Conservation (phyloP, 192 early-diverging fungal species). For the Geranomyces michiganensis region DNA sequence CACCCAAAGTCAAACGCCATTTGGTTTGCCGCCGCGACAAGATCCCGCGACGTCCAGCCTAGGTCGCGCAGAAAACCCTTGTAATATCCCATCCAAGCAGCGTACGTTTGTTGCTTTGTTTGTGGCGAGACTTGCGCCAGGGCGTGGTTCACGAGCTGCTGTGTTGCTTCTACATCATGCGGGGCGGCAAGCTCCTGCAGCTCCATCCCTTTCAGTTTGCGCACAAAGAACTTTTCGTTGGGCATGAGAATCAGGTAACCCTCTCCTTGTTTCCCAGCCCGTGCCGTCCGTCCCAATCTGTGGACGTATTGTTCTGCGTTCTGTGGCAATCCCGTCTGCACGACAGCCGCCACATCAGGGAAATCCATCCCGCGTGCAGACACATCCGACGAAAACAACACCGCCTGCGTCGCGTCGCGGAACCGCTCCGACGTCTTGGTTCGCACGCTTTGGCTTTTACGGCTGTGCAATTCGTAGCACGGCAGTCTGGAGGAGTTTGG, state of each 20-base stretch:
- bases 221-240: slow-evolving; percentile 73
- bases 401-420: slow-evolving; percentile 89
- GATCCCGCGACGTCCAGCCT: slow-evolving; percentile 13
- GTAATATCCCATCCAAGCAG: slow-evolving; percentile 36
- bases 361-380: slow-evolving; percentile 95
- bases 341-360: slow-evolving; percentile 80
- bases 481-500: background rate
- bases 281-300: slow-evolving; percentile 91
- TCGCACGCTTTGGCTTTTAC: slow-evolving; percentile 62
- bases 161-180: background rate
- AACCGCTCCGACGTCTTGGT: slow-evolving; percentile 82
- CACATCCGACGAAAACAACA: slow-evolving; percentile 89
- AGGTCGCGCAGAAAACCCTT: slow-evolving; percentile 23
- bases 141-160: background rate
- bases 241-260: slow-evolving; percentile 74
- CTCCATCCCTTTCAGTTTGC: slow-evolving; percentile 2
- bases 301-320: slow-evolving; percentile 71
- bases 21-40: slow-evolving; percentile 29
- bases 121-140: slow-evolving; percentile 4
- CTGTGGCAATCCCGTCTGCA: slow-evolving; percentile 76
- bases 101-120: slow-evolving; percentile 25
- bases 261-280: slow-evolving; percentile 87
- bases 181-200: background rate
- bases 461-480: slow-evolving; percentile 65
- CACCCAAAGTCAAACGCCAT: slow-evolving; percentile 28